Evolutionary conservation across 352 stramenopile species (phyloP), one percentile per base, ranked within the genome.

Genomic region (Pythium angustatum): DNA sequence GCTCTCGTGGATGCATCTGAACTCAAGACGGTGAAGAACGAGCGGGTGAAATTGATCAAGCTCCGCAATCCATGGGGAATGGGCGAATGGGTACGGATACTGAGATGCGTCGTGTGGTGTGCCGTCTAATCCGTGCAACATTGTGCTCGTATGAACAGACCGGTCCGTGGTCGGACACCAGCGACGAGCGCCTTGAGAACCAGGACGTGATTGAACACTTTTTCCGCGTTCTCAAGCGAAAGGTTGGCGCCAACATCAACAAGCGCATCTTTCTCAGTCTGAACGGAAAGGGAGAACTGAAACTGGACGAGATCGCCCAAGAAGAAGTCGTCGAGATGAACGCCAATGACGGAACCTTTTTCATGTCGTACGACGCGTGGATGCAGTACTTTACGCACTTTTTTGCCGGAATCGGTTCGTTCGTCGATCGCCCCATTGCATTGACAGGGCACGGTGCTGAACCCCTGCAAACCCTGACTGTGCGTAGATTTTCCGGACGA

Each of bases 51-150:
- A 2, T 69, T 97, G 19, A 68, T 97, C 0, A 91, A 94, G 52
- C 66, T 97, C 3, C 80, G 91, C 24, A 97, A 97, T 66, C 91
- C 91, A 0, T 97, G 91, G 91, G 90, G 90, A 31, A 96, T 95
- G 75, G 90, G 89, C 12, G 90, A 97, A 70, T 98, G 91, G 91
- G 86, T 93, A 77, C 55, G 72, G 30, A 10, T 17, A 26, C 14
- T 24, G 28, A 33, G 21, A 14, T 15, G 36, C n/a, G 38, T 33
- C 4, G 1, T 22, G 30, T 40, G 33, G 22, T 34, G 41, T 8
- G 17, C 2, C 2, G 27, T 17, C 22, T 44, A 24, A 56, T 15
- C 7, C 28, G 30, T 12, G 31, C 5, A n/a, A n/a, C n/a, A 33
- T 15, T 45, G 11, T 6, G 21, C 11, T 5, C 3, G 4, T 26